Evolutionary conservation across 1,284 basidiomycete species (phyloP).

Genomic region (Leccinum huronense): DNA sequence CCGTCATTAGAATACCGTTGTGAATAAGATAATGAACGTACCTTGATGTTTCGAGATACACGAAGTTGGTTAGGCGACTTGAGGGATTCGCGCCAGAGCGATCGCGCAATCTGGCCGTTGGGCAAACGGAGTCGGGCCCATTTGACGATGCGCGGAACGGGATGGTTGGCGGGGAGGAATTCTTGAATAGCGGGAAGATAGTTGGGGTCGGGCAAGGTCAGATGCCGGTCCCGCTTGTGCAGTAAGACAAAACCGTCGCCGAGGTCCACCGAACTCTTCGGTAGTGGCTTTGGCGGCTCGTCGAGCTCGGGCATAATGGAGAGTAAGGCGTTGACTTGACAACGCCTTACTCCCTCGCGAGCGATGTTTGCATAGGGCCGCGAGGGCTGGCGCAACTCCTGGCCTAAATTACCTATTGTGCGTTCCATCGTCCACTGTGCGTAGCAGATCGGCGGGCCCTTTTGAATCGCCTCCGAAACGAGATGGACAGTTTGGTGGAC

Average conservation of each 20-base stretch:
- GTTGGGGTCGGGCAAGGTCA: not conserved
- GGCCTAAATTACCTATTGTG: not conserved
- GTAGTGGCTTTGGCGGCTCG: not conserved
- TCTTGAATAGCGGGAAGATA: not conserved
- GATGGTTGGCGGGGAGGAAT: not conserved
- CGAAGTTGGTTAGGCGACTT: not conserved
- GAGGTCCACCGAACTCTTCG: not conserved
- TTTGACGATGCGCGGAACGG: not conserved
- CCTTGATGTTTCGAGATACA: not conserved
- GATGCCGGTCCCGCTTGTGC: not conserved
- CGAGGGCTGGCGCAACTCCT: not conserved
- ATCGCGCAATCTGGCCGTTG: not conserved
- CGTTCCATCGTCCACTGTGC: constrained; percentile 5
- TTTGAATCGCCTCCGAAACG: not conserved
- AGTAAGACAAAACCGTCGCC: not conserved
- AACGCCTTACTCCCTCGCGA: not conserved
- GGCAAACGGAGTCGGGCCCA: not conserved
- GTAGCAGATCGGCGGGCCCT: not conserved
- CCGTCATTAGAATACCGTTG: too few species aligned
- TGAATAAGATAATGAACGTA: not conserved
- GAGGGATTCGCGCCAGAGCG: not conserved
- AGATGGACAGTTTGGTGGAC: constrained; percentile 1
- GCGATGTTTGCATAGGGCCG: not conserved
- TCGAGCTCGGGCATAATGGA: not conserved
- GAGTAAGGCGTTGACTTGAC: not conserved